phyloP scores from a whole-genome alignment of 495 filamentous ascomycete genomes.

The Neurospora sp. region DNA sequence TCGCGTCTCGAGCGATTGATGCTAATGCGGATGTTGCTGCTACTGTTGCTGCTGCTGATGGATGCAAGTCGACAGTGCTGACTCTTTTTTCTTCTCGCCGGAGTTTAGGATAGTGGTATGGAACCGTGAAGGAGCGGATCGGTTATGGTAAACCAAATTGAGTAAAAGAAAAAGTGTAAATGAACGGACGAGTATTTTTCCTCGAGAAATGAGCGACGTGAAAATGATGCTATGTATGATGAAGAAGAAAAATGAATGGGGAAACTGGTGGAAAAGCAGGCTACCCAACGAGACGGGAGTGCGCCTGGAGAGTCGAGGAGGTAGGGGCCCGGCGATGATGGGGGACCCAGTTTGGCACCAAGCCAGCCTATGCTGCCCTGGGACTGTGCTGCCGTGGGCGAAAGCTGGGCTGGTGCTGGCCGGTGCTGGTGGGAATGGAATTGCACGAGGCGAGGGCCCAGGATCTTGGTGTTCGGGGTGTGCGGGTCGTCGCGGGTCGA shows the following conservation, averaged over 20 bases:
- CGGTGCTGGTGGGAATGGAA: background rate
- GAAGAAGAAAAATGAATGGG: slow-evolving; percentile 12
- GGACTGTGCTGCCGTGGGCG: background rate
- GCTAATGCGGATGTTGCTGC: slow-evolving; percentile 1
- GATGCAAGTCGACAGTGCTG: slow-evolving; percentile 1
- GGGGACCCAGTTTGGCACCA: background rate
- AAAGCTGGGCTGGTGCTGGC: background rate
- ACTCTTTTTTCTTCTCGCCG: background rate
- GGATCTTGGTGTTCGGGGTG: slow-evolving; percentile 10
- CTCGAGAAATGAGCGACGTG: slow-evolving; percentile 24
- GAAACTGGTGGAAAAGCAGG: slow-evolving; percentile 4
- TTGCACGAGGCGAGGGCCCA: slow-evolving; percentile 5
- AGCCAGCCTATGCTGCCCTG: background rate
- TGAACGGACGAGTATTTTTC: slow-evolving; percentile 23
- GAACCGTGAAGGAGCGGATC: slow-evolving; percentile 1
- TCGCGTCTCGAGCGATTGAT: slow-evolving; percentile 8
- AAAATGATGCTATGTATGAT: slow-evolving; percentile 19
- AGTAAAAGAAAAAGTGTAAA: slow-evolving; percentile 12
- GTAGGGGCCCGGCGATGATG: background rate
- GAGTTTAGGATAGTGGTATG: background rate
- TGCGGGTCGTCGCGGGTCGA: slow-evolving; percentile 9
- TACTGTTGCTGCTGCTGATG: background rate
- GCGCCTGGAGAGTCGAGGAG: slow-evolving; percentile 3
- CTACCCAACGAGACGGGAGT: background rate
- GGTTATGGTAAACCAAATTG: background rate